phyloP scores from a whole-genome alignment of 495 filamentous ascomycete genomes.

The Pyrenopolyporus hunteri region DNA sequence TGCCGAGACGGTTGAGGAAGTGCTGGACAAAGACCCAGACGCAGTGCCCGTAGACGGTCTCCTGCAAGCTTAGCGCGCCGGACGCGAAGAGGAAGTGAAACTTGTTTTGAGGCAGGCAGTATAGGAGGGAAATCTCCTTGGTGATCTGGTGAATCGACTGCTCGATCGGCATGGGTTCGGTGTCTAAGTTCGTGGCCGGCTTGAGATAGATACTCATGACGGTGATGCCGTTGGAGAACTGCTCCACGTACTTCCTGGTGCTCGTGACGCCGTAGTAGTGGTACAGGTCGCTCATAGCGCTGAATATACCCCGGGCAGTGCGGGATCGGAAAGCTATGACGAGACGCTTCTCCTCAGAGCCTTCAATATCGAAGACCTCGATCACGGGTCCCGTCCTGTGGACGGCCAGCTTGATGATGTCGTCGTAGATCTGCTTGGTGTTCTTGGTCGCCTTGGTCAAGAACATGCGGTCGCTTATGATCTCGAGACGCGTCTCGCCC shows the following conservation, averaged over 20 bases:
- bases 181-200: conserved; percentile 63
- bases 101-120: conserved; percentile 97
- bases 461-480: conserved; percentile 93
- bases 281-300: conserved; percentile 92
- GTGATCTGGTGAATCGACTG: conserved; percentile 98
- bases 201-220: conserved; percentile 94
- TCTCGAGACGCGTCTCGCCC: conserved; percentile 85
- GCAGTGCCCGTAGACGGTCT: conserved; percentile 96
- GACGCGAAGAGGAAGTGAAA: conserved; percentile 87
- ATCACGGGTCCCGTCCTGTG: conserved; percentile 89
- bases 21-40: conserved; percentile 97
- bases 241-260: conserved; percentile 96
- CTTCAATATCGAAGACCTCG: conserved; percentile 95
- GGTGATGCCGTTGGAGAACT: conserved; percentile 97
- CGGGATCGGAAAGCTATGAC: conserved; percentile 93
- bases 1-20: conserved; percentile 92
- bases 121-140: conserved; percentile 95
- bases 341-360: conserved; percentile 85
- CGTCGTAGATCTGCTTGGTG: conserved; percentile 92
- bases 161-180: conserved; percentile 68
- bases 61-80: conserved; percentile 90
- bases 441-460: conserved; percentile 94
- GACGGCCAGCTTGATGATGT: conserved; percentile 86
- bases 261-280: conserved; percentile 98
- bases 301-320: conserved; percentile 93